phyloP scores from a whole-genome alignment of 176 grass and related monocot species.

The Miscanthus lutarioriparius region DNA sequence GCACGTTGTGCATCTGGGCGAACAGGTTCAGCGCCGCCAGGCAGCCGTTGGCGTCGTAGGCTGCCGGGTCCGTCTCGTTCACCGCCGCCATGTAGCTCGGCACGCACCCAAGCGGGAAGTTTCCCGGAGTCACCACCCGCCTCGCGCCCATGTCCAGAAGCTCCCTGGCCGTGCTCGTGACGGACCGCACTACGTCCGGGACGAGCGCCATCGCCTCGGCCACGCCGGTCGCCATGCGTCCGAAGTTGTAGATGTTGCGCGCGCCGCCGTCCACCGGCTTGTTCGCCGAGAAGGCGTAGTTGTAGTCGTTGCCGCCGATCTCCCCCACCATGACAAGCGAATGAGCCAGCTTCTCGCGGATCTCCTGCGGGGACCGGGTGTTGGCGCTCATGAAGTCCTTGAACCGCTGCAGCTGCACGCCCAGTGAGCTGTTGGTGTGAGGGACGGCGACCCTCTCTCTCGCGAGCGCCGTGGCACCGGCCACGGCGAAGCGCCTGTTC shows the following conservation, averaged over 20 bases:
- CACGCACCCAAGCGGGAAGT: conserved; percentile 61
- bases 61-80: conserved; percentile 23
- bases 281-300: conserved; percentile 61
- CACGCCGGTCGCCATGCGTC: conserved; percentile 10
- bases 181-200: conserved; percentile 54
- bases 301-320: conserved; percentile 85
- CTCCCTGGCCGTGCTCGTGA: conserved; percentile 45
- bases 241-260: not conserved
- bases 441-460: conserved; percentile 19
- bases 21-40: conserved; percentile 53
- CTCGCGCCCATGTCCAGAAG: conserved; percentile 52
- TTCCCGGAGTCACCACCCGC: conserved; percentile 57
- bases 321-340: conserved; percentile 67
- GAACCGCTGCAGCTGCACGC: conserved; percentile 45
- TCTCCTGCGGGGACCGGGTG: not conserved
- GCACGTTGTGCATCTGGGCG: conserved; percentile 53
- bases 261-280: not conserved
- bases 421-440: conserved; percentile 37
- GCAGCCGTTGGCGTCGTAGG: conserved; percentile 49
- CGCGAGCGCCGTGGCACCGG: conserved; percentile 38
- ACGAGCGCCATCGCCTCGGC: conserved; percentile 53
- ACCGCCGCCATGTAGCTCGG: conserved; percentile 62
- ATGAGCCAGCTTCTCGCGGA: conserved; percentile 30
- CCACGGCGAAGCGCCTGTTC: conserved; percentile 61
- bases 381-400: not conserved